Base-by-base conservation (phyloP, 2,329 filamentous ascomycete genomes). In the Botryotinia globosa region DNA sequence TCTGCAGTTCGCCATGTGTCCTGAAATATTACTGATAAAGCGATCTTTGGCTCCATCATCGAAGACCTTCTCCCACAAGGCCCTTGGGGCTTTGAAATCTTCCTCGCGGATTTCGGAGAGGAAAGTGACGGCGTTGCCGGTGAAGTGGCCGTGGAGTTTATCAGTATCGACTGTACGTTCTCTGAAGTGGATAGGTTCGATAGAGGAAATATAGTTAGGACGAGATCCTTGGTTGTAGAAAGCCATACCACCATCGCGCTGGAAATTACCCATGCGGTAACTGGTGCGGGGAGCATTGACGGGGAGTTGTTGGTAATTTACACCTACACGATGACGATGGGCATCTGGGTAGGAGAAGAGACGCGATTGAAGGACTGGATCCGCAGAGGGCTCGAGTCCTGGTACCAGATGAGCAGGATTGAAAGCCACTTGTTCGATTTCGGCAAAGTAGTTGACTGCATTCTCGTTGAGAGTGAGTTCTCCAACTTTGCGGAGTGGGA, bases 311-410 rank as follows among this genome's bases (percentile, higher is more conserved):
- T 88, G 85, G 79, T 87, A 88, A 80, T 88, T 88, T 74, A 82
- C 83, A 16, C 87, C 87, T n/a, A 89, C 77, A 34, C 86, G 84
- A 79, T 88, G 85, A 63, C 85, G 85, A 78, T 88, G 86, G 0
- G 86, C 88, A 77, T 92, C 90, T 18, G 88, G 86, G 81, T 92
- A 92, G 1, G 89, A 91, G 84, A 91, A 92, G 54, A 92, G 85
- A 70, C 90, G 88, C 45, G 86, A 87, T 79, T 92, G 90, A 1
- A 92, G 83, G 44, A 92, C 88, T 0, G 90, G 90, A 76, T 92
- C 90, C 74, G 89, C 88, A 2, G 89, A 91, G 3, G 89, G 87
- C 80, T 91, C 89, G 69, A 90, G 88, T 59, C 90, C 90, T 1
- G 90, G 89, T 2, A 88, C 84, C 80, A 91, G 81, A 78, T 92